Evolutionary conservation across 331 rosid species (phyloP).

Genomic region (Rosa hybrid): DNA sequence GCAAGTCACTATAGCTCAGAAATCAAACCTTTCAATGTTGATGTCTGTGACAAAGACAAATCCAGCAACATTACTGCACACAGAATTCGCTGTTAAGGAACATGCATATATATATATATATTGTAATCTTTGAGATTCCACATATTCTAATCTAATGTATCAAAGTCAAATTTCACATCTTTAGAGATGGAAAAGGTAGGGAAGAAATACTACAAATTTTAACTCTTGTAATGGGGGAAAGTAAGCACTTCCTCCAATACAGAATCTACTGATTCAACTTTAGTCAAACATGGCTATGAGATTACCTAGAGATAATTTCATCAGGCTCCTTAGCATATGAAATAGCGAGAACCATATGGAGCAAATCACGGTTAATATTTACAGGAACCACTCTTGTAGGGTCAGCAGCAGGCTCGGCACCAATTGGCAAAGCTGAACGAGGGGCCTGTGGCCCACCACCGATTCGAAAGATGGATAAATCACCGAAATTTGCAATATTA

Average conservation of each 20-base stretch:
- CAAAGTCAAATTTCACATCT: background rate
- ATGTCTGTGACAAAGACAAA: conserved; percentile 80
- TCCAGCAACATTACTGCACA: conserved; percentile 87
- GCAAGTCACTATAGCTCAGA: background rate
- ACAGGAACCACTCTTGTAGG: conserved; percentile 86
- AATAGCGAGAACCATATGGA: conserved; percentile 78
- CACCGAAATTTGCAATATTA: conserved; percentile 72
- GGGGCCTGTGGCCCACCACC: conserved; percentile 99
- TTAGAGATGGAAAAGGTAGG: background rate
- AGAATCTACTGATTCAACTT: background rate
- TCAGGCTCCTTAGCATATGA: conserved; percentile 93
- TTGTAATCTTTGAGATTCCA: background rate
- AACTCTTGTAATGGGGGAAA: conserved; percentile 1
- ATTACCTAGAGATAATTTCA: conserved; percentile 85
- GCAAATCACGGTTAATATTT: conserved; percentile 76
- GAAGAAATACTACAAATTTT: background rate
- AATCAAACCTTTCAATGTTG: conserved; percentile 80
- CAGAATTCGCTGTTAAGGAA: conserved; percentile 11
- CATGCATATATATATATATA: background rate
- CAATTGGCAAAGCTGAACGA: conserved; percentile 94
- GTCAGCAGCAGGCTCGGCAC: conserved; percentile 97
- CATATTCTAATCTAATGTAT: background rate
- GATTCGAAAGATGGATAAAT: conserved; percentile 72
- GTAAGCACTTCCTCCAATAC: background rate
- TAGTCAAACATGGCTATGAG: background rate